Base-by-base conservation (phyloP, 1,139 yeast genomes). In the Yamadazyma atmosphaerica region DNA sequence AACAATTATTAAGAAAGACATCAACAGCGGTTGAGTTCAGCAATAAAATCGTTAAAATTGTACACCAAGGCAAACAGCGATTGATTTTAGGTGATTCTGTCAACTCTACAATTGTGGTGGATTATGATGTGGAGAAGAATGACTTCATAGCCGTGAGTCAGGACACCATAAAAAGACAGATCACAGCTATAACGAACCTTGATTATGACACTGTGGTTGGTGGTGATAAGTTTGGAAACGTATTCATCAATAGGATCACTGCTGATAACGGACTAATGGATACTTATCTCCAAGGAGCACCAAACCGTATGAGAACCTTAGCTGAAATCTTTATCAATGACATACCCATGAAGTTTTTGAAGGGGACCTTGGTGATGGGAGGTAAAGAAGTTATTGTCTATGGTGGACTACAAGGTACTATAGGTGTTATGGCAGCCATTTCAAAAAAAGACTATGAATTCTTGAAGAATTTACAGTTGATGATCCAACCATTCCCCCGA, bases 141-240 rank as follows among this genome's bases (percentile, higher is more conserved):
- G 56, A 55, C 16, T 82, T 90, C 51, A 54, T 80, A 9, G 74
- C 83, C 1, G 67, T 89, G 46, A 83, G 82, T 1, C 89, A 83
- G 53, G 98, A 92, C 60, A 61, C 73, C 0, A 61, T 83, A 35
- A 71, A 81, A 33, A 68, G 97, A 24, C 86, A 84, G 53, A 69
- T 84, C 2, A 83, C 95, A 0, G 55, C 81, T 1, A 49, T 84
- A 33, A 53, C 68, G 2, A 61, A 78, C 48, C 61, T 92, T 6
- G 98, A 92, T 58, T 74, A 79, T 41, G 81, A 81, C 42, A 88
- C 97, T 0, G 74, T 86, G 0, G 65, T 86, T 28, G 88, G 86
- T 1, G 96, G 96, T n/a, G 98, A 92, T 56, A 83, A 82, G 52
- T 89, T 85, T 62, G 97, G 98, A 1, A 86, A 84, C 51, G 39